Evolutionary conservation across 2,329 filamentous ascomycete species (phyloP).

Genomic region (Xylaria sp.): DNA sequence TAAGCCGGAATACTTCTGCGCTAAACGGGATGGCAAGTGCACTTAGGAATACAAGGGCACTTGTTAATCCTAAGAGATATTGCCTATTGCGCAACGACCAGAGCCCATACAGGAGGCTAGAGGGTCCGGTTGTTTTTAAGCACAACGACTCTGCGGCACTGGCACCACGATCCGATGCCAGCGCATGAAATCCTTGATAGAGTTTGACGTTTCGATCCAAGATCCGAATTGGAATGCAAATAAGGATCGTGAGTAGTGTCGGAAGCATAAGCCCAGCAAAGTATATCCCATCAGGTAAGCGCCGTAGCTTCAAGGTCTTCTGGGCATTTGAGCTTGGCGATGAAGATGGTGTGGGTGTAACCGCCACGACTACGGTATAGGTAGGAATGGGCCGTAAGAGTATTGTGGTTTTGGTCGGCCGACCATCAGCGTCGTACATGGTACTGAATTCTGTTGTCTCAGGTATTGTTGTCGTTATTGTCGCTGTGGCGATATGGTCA

Average conservation of each 20-base stretch:
- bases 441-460: conserved; percentile 35
- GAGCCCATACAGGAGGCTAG: conserved; percentile 51
- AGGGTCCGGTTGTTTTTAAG: conserved; percentile 54
- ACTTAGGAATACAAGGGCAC: conserved; percentile 50
- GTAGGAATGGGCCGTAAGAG: conserved; percentile 39
- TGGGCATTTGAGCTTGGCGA: conserved; percentile 22
- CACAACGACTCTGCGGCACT: conserved; percentile 55
- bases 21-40: conserved; percentile 53
- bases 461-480: conserved; percentile 29
- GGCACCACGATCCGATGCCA: conserved; percentile 52
- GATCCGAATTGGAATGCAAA: conserved; percentile 52
- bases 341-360: conserved; percentile 33
- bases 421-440: conserved; percentile 33
- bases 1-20: conserved; percentile 53
- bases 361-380: conserved; percentile 21
- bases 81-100: conserved; percentile 50
- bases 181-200: conserved; percentile 56
- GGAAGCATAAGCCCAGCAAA: conserved; percentile 53
- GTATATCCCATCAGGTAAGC: conserved; percentile 48
- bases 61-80: conserved; percentile 52
- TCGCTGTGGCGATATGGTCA: conserved; percentile 38
- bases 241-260: conserved; percentile 48
- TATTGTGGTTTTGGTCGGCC: conserved; percentile 37
- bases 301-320: conserved; percentile 30
- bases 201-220: conserved; percentile 52